Evolutionary conservation across 768 basidiomycete genomes (phyloP).

Genomic region (Boletus subparvulus): DNA sequence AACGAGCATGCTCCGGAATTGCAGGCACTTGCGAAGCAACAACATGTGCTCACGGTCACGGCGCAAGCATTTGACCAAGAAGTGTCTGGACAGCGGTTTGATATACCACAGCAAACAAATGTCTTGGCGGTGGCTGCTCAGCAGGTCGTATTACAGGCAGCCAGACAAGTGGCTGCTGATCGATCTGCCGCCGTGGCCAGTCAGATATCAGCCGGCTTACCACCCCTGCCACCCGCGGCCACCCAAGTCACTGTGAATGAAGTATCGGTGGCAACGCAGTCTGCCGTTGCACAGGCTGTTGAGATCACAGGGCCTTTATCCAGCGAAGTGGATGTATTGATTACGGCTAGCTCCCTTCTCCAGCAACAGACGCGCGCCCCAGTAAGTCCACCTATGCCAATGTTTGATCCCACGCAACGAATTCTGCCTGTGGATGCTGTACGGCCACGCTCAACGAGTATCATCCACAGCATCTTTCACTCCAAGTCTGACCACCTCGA

Average conservation of each 20-base stretch:
- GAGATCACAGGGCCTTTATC: slow-evolving; percentile 70
- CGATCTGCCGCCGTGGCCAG: slow-evolving; percentile 43
- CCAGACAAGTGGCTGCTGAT: slow-evolving; percentile 55
- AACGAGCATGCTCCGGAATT: slow-evolving; percentile 48
- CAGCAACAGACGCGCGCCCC: slow-evolving; percentile 42
- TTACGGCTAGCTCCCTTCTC: slow-evolving; percentile 59
- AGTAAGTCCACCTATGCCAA: slow-evolving; percentile 25
- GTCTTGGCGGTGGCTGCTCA: slow-evolving; percentile 74
- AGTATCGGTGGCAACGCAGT: slow-evolving; percentile 62
- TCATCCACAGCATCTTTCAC: slow-evolving; percentile 26
- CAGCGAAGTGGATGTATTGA: slow-evolving; percentile 79
- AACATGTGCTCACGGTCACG: slow-evolving; percentile 69
- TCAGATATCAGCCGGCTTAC: slow-evolving; percentile 42
- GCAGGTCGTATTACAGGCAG: slow-evolving; percentile 79
- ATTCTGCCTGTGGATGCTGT: slow-evolving; percentile 29
- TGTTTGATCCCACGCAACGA: slow-evolving; percentile 28
- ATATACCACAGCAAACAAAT: slow-evolving; percentile 49
- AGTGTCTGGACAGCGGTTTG: slow-evolving; percentile 50
- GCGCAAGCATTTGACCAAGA: slow-evolving; percentile 77
- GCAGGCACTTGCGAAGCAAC: slow-evolving; percentile 76
- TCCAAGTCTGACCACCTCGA: slow-evolving; percentile 20
- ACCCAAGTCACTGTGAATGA: slow-evolving; percentile 54
- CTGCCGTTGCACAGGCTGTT: slow-evolving; percentile 81
- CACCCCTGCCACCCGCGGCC: slow-evolving; percentile 30
- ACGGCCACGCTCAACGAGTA: slow-evolving; percentile 39